Evolutionary conservation across 768 basidiomycete genomes (phyloP), one percentile per base, ranked within the genome.

Genomic region (Mycena rosella): DNA sequence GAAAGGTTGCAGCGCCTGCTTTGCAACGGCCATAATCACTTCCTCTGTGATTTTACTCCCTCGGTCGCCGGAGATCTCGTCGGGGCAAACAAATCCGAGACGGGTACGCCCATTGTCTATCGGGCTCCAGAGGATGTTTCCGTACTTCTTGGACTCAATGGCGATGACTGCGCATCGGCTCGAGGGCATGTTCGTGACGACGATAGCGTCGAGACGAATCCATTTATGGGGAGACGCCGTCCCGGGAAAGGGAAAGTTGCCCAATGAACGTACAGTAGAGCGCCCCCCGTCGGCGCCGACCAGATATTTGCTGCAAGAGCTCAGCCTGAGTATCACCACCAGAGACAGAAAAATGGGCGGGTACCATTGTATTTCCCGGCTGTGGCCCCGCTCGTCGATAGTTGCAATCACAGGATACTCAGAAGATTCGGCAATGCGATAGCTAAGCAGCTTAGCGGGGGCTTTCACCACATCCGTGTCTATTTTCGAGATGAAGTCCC

Each of bases 131-230:
- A 65, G 55, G 30, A 65, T 30, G 42, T 65, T 55, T 18, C 63
- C 63, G 27, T 56, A 47, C 20, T 29, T 47, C 40, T 55, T 15
- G 14, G 63, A 65, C 42, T 65, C 63, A n/a, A 65, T 58, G 26
- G 63, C 15, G 14, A 54, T 44, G 3, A 3, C 18, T 2, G 22
- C 18, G 44, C 14, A 34, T n/a, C 40, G 52, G 20, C 54, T 56
- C 24, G 26, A 29, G 14, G 61, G 55, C 44, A 57, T 62, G 54
- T 70, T 55, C 9, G 68, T 70, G 24, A 59, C 69, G 24, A 72
- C 56, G 40, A 69, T 30, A 20, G 64, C 71, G 34, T 69, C 68
- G 34, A 70, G 59, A 29, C 72, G 65, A 40, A 72, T 63, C 71
- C 71, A 72, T 40, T 59, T 60, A 32, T 63, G 58, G 24, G 48